Evolutionary conservation across 2,329 filamentous ascomycete genomes (phyloP).

Genomic region (Xylariomycetidae sp.): DNA sequence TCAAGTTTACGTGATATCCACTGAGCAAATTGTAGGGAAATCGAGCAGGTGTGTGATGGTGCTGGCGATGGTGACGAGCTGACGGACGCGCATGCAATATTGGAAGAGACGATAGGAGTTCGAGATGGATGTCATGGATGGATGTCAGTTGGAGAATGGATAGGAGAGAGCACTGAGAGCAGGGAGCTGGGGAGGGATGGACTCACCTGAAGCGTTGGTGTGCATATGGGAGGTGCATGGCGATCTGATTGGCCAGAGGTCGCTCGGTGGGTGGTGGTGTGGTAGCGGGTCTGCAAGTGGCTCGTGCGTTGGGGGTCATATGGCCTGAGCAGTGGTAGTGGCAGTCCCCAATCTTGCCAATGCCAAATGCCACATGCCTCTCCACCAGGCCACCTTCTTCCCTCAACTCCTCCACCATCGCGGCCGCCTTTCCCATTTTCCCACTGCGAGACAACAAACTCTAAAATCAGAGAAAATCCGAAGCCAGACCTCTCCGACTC

Average conservation of each 20-base stretch:
- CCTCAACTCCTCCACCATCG: constrained; percentile 21
- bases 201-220: not conserved
- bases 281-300: constrained; percentile 4
- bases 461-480: constrained; percentile 6
- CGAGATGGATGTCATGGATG: not conserved
- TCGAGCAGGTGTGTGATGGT: too few relatives aligned
- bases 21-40: too few relatives aligned
- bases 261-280: not conserved
- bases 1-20: too few relatives aligned
- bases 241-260: not conserved
- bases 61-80: too few relatives aligned
- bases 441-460: constrained; percentile 13
- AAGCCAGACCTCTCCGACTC: constrained; percentile 9
- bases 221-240: not conserved
- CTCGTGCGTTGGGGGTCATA: constrained; percentile 16
- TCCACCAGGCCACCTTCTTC: constrained; percentile 24
- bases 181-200: too few relatives aligned
- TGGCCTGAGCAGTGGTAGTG: constrained; percentile 15
- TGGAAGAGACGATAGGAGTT: too few relatives aligned
- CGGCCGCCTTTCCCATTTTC: constrained; percentile 20
- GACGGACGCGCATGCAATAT: too few relatives aligned
- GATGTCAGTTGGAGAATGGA: not conserved
- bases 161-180: too few relatives aligned
- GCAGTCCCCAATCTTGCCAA: too few relatives aligned
- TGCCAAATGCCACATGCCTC: constrained; percentile 16